Evolutionary conservation across 257 asterid species (phyloP), one percentile per base, ranked within the genome.

Genomic region (Petrea volubilis): DNA sequence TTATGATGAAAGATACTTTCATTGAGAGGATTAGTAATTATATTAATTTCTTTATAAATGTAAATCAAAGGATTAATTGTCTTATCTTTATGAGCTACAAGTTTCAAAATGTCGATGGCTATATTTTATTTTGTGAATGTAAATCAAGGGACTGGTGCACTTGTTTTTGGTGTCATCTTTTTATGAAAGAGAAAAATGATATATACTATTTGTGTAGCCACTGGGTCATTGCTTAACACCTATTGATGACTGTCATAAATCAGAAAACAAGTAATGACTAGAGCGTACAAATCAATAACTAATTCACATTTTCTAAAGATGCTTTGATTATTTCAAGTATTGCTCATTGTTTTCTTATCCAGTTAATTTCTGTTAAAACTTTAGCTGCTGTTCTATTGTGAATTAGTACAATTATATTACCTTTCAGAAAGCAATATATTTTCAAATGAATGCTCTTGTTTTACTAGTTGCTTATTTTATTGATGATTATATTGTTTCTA

Each of bases 81-180:
- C 29, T 24, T 61, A 43, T 27, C 25, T 13, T 25, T 49, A 12
- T 17, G 5, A 31, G 33, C 15, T n/a, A 15, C 20, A 51, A 17
- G 53, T 34, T 14, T 9, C 34, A 29, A 56, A 25, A 13, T 2
- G 46, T 18, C 23, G 53, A 34, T 13, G 53, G 44, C 24, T 15
- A 20, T 11, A n/a, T n/a, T n/a, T n/a, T n/a, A n/a, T n/a, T 27
- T 1, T 52, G 52, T 21, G 6, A 46, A 11, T 53, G 5, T 8
- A 36, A 24, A 64, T 11, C 21, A 9, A 49, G 46, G 55, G 17
- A 40, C 20, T 63, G 4, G 34, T 61, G 60, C 60, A 40, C 60
- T 41, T 63, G 23, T 21, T 77, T 24, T 67, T 59, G 67, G 21
- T 67, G 61, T 66, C 27, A 55, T 72, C 63, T 41, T 41, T 60